phyloP scores from a whole-genome alignment of 2,329 filamentous ascomycete genomes.

The Sarocladiaceae sp. region DNA sequence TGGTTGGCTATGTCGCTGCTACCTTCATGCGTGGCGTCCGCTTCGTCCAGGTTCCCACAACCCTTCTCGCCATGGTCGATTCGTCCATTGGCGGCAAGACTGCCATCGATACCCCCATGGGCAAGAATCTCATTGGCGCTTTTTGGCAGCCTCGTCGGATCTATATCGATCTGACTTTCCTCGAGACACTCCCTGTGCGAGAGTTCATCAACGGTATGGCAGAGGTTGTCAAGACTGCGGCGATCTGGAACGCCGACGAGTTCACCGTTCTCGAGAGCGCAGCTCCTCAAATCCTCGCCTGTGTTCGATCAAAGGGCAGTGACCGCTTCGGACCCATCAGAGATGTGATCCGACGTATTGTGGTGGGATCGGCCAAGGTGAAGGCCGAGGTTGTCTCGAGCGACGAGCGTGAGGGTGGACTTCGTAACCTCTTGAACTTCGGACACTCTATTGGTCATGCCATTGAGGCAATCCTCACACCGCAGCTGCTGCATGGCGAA shows the following conservation, averaged over 20 bases:
- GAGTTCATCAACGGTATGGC: constrained; percentile 99
- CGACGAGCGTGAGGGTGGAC: constrained; percentile 88
- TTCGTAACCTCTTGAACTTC: constrained; percentile 94
- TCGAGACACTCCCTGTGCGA: constrained; percentile 81
- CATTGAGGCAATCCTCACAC: constrained; percentile 89
- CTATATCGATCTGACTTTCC: constrained; percentile 88
- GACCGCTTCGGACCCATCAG: constrained; percentile 65
- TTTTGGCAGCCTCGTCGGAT: constrained; percentile 96
- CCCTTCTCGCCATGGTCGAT: constrained; percentile 93
- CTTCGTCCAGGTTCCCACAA: constrained; percentile 95
- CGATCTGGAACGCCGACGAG: constrained; percentile 87
- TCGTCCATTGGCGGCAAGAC: constrained; percentile 98
- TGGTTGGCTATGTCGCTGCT: constrained; percentile 95
- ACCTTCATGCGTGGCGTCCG: constrained; percentile 98
- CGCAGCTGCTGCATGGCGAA: constrained; percentile 92
- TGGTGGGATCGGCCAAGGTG: constrained; percentile 83
- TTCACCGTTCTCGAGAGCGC: constrained; percentile 81
- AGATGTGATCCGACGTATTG: constrained; percentile 66
- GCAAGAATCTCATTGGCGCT: constrained; percentile 91
- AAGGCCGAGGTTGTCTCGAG: constrained; percentile 93
- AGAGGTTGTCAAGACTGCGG: constrained; percentile 95
- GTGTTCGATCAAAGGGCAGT: constrained; percentile 28
- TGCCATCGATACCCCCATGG: constrained; percentile 90
- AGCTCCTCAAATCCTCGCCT: constrained; percentile 62
- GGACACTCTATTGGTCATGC: constrained; percentile 97